Evolutionary conservation across 2,329 filamentous ascomycete species (phyloP), one percentile per base, ranked within the genome.

Genomic region (Colletotrichum musicola): DNA sequence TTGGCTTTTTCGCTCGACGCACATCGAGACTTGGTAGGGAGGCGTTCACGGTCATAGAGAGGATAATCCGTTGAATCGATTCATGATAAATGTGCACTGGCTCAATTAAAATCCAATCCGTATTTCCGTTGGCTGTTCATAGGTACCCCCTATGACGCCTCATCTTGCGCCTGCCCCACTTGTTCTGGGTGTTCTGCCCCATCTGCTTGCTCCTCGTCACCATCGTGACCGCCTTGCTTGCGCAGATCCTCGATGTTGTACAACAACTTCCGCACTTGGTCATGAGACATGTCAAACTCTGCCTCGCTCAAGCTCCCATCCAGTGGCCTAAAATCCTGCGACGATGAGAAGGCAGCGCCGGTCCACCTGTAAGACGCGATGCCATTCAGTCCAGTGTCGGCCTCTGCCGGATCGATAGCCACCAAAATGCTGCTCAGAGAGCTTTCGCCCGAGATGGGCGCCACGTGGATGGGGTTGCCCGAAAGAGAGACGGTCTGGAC

Each of bases 391-490:
- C 72, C 67, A 4, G 73, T 25, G 12, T 47, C 68, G 10, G 71
- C 62, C 44, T 77, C 76, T 46, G 73, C 70, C 1, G 79, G 74
- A 64, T 87, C 83, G 42, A 84, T 71, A 14, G 83, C 78, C 6
- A 81, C 78, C 46, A 84, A 70, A 40, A 86, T 70, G 62, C 69
- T 76, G 20, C 75, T 78, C 3, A 72, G 66, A 4, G 71, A 59
- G 16, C 51, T 66, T 7, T 71, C 67, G 25, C 63, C 68, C 14
- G 75, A 70, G 12, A 78, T 62, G n/a, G 79, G 69, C 30, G 78
- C 74, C 12, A 86, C 74, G 74, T 90, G 87, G 4, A 95, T 85
- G 1, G 90, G 86, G 73, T 93, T 94, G 7, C 91, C 91, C 2
- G 84, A 82, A 4, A 93, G 77, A 46, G 82, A 77, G 61, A 93